Evolutionary conservation across 129 eudicot species (phyloP).

Genomic region (Flaveria brownii): DNA sequence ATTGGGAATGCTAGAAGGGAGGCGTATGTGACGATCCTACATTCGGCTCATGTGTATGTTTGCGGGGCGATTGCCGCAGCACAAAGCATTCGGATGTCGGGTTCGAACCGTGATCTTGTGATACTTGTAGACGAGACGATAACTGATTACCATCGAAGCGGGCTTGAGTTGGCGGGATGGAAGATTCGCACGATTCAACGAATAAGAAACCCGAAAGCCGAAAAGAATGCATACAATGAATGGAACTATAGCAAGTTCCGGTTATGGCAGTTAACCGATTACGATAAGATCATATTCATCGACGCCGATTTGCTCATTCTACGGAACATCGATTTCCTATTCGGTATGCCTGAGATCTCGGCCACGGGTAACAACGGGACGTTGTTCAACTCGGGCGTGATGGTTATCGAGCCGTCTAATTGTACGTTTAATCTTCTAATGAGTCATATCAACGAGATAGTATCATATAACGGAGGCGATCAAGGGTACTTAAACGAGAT

Average conservation of each 20-base stretch:
- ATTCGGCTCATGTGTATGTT: slow-evolving; percentile 81
- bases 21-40: slow-evolving; percentile 93
- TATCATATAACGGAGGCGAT: slow-evolving; percentile 87
- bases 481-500: slow-evolving; percentile 85
- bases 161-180: slow-evolving; percentile 98
- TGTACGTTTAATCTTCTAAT: slow-evolving; percentile 74
- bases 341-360: slow-evolving; percentile 79
- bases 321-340: slow-evolving; percentile 77
- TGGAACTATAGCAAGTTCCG: slow-evolving; percentile 99
- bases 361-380: slow-evolving; percentile 85
- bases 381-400: slow-evolving; percentile 77
- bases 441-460: slow-evolving; percentile 74
- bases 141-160: slow-evolving; percentile 64
- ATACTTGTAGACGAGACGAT: slow-evolving; percentile 86
- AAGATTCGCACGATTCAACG: slow-evolving; percentile 69
- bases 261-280: slow-evolving; percentile 91
- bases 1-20: slow-evolving; percentile 64
- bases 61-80: slow-evolving; percentile 98
- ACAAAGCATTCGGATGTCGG: slow-evolving; percentile 89
- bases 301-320: slow-evolving; percentile 86
- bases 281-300: slow-evolving; percentile 82
- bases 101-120: slow-evolving; percentile 84
- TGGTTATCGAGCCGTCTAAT: slow-evolving; percentile 85
- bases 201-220: slow-evolving; percentile 88
- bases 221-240: slow-evolving; percentile 83